phyloP scores from a whole-genome alignment of 345 rosid genomes.

The Eucalyptus pauciflora region DNA sequence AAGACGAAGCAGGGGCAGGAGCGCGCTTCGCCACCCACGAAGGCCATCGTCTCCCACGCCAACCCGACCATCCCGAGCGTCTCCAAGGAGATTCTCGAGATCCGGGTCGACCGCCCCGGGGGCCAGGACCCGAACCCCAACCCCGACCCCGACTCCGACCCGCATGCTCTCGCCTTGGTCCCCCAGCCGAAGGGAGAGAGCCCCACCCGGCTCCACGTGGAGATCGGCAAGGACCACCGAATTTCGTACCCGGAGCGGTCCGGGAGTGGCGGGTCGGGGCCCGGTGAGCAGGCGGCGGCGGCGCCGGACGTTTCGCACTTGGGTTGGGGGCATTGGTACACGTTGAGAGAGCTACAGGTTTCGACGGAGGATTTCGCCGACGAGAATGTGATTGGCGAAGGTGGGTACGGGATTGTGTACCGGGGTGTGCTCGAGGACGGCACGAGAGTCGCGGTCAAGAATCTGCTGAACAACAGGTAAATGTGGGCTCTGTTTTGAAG shows the following conservation, averaged over 20 bases:
- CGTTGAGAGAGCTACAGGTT: conserved; percentile 82
- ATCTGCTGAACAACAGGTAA: conserved; percentile 80
- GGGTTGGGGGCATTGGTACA: conserved; percentile 99
- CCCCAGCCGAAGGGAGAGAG: conserved; percentile 23
- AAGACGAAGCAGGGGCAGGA: not conserved
- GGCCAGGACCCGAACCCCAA: conserved; percentile 8
- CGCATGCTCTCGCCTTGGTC: conserved; percentile 14
- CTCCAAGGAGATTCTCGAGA: conserved; percentile 76
- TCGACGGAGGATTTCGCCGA: conserved; percentile 63
- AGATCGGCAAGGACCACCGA: conserved; percentile 81
- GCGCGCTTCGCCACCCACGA: not conserved
- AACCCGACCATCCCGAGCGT: conserved; percentile 50
- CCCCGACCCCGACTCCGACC: conserved; percentile 9
- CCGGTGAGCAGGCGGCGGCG: conserved; percentile 41
- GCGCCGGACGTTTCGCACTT: conserved; percentile 92
- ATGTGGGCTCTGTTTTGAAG: not conserved
- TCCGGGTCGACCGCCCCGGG: conserved; percentile 40
- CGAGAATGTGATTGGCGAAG: conserved; percentile 92
- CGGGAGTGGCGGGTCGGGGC: conserved; percentile 34
- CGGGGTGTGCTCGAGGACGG: conserved; percentile 64
- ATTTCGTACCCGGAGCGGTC: conserved; percentile 67
- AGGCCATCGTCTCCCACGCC: not conserved
- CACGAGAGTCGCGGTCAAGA: conserved; percentile 68
- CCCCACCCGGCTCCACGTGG: conserved; percentile 56
- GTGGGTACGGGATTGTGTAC: conserved; percentile 95